A percentile compares a stretch with the other conserved stretches of the same genome.
Evolutionary conservation across 208 protist species (phyloP).

Genomic region (Leishmania aethiopica): DNA sequence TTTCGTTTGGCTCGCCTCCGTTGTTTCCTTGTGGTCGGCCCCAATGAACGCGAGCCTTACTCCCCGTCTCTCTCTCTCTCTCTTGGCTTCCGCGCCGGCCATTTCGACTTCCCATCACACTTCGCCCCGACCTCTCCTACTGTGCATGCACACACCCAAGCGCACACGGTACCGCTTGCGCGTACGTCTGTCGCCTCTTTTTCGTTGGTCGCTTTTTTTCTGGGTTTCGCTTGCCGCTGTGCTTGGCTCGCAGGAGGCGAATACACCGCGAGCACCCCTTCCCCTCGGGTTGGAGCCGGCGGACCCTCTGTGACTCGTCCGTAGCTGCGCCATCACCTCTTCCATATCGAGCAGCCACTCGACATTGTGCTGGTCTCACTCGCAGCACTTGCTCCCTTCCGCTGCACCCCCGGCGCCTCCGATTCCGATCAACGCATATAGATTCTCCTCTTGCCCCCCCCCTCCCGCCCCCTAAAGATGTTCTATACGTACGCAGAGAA

Average conservation of each 20-base stretch:
- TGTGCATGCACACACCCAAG: too few relatives aligned
- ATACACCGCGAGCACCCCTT: too few relatives aligned
- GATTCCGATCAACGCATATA: not conserved
- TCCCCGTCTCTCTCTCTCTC: not conserved
- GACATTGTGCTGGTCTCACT: not conserved
- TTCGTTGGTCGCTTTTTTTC: not conserved
- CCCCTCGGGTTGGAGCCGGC: too few relatives aligned
- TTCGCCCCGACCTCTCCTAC: not conserved
- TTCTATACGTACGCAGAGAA: constrained; percentile 71
- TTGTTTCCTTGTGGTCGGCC: not conserved
- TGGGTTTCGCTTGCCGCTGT: too few relatives aligned
- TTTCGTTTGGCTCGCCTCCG: not conserved
- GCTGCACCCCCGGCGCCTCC: not conserved
- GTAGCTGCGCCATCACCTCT: not conserved
- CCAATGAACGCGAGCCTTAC: not conserved
- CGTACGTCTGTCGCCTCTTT: not conserved
- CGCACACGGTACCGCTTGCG: not conserved
- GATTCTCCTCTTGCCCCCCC: not conserved
- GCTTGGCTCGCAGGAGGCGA: not conserved
- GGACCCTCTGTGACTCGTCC: too few relatives aligned
- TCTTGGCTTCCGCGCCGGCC: too few relatives aligned
- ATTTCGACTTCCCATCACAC: not conserved
- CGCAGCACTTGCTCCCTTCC: not conserved
- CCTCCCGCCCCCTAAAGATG: constrained; percentile 23
- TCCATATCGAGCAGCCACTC: not conserved